Evolutionary conservation across 2,329 filamentous ascomycete genomes (phyloP).

Genomic region (Grosmannia clavigera): DNA sequence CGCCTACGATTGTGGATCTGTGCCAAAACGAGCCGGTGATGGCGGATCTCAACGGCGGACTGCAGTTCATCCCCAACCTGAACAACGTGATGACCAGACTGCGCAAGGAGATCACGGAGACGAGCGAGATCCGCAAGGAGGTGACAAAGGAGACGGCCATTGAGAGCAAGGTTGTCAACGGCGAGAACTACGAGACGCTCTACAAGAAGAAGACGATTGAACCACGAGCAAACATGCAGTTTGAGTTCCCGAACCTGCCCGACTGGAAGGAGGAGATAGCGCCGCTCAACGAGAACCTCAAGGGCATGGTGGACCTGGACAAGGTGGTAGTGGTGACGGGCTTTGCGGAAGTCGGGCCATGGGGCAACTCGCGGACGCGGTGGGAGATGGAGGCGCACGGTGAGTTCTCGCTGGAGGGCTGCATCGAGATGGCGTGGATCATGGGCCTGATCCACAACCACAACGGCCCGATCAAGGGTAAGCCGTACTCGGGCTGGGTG

Average conservation of each 20-base stretch:
- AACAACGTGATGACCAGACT: constrained; percentile 90
- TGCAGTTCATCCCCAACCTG: constrained; percentile 93
- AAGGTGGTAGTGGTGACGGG: constrained; percentile 97
- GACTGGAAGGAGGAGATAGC: constrained; percentile 87
- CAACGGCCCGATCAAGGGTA: constrained; percentile 90
- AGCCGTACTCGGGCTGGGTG: constrained; percentile 94
- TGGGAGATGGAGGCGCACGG: constrained; percentile 99
- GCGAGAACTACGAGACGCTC: constrained; percentile 78
- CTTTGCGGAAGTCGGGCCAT: constrained; percentile 90
- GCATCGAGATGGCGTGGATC: constrained; percentile 99
- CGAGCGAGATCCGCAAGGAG: constrained; percentile 81
- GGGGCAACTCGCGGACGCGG: constrained; percentile 94
- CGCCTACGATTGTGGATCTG: constrained; percentile 82
- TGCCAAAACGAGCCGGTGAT: constrained; percentile 94
- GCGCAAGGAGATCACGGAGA: constrained; percentile 89
- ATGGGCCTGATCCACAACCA: constrained; percentile 99
- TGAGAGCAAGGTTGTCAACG: constrained; percentile 95
- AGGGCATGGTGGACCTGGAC: constrained; percentile 97
- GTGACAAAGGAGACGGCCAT: constrained; percentile 93
- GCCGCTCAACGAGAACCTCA: constrained; percentile 75
- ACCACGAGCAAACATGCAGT: constrained; percentile 95
- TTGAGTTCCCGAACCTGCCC: constrained; percentile 80
- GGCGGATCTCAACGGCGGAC: constrained; percentile 91
- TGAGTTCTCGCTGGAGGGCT: constrained; percentile 93
- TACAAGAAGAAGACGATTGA: constrained; percentile 93